phyloP scores from a whole-genome alignment of 2,329 filamentous ascomycete genomes.

The Colletotrichum filicis region DNA sequence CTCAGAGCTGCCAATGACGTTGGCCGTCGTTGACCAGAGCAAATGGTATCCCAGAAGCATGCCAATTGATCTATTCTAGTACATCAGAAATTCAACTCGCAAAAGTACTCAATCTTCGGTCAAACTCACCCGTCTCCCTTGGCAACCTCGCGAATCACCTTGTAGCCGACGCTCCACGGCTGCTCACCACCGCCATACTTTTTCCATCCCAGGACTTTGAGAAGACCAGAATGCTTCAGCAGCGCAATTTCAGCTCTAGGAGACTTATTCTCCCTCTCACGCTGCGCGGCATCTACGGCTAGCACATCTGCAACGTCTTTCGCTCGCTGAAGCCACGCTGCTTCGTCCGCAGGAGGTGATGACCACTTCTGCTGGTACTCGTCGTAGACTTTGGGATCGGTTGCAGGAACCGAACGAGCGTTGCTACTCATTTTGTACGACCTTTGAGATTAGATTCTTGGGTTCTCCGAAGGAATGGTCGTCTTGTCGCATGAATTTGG shows the following conservation, averaged over 20 bases:
- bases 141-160: constrained; percentile 70
- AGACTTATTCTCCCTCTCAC: constrained; percentile 52
- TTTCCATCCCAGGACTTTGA: constrained; percentile 50
- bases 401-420: constrained; percentile 32
- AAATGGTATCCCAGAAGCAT: constrained; percentile 75
- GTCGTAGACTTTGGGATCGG: constrained; percentile 51
- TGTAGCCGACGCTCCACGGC: constrained; percentile 63
- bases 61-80: constrained; percentile 60
- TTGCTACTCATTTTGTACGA: constrained; percentile 30
- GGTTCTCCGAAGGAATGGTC: neutral
- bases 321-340: constrained; percentile 52
- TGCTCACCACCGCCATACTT: constrained; percentile 57
- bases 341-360: constrained; percentile 42
- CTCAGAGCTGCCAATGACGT: constrained; percentile 68
- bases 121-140: constrained; percentile 66
- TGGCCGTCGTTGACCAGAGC: constrained; percentile 71
- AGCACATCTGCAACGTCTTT: constrained; percentile 50
- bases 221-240: constrained; percentile 53
- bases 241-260: constrained; percentile 52
- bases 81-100: neutral
- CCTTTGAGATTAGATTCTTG: neutral
- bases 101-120: neutral
- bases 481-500: neutral
- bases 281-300: constrained; percentile 44
- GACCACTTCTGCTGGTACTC: constrained; percentile 50